Percentiles rank a stretch among this genome's conserved stretches.
Evolutionary conservation across 2,329 filamentous ascomycete genomes (phyloP).

Genomic region (Diaporthe citriasiana): DNA sequence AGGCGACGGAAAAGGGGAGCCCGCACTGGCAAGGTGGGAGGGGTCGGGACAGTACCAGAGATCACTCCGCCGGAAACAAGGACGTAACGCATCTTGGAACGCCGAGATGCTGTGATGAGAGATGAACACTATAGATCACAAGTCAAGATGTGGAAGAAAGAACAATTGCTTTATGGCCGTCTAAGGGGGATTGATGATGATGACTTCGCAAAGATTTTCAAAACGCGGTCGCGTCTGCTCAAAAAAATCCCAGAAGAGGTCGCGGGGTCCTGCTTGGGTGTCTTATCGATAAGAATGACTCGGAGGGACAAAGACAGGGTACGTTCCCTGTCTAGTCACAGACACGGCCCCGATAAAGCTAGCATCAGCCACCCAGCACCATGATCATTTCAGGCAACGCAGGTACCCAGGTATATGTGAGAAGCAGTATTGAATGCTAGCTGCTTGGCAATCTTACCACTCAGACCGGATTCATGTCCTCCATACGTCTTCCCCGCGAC

Average conservation of each 20-base stretch:
- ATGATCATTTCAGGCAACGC: neutral
- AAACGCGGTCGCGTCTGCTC: conserved; percentile 37
- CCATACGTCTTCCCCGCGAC: too few species aligned
- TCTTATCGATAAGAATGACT: conserved; percentile 41
- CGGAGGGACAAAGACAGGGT: conserved; percentile 14
- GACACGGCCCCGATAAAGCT: neutral
- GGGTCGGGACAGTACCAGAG: conserved; percentile 39
- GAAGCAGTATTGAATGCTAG: neutral
- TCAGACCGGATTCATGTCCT: neutral
- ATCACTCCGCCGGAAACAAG: conserved; percentile 44
- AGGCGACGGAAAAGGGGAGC: neutral
- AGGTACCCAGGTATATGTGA: neutral
- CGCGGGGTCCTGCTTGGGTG: conserved; percentile 34
- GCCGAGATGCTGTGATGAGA: conserved; percentile 5
- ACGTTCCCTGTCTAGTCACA: conserved; percentile 16
- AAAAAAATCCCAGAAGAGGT: conserved; percentile 24
- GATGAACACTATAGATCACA: neutral
- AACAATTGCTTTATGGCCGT: conserved; percentile 14
- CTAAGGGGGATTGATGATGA: conserved; percentile 33
- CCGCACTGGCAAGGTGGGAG: conserved; percentile 18
- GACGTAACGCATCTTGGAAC: conserved; percentile 44
- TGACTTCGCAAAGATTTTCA: conserved; percentile 36
- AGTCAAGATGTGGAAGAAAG: conserved; percentile 2
- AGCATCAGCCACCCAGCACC: conserved; percentile 8
- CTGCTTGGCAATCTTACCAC: neutral